Evolutionary conservation across 192 early-diverging fungal genomes (phyloP), one percentile per base, ranked within the genome.

Genomic region (Entomortierella parvispora): DNA sequence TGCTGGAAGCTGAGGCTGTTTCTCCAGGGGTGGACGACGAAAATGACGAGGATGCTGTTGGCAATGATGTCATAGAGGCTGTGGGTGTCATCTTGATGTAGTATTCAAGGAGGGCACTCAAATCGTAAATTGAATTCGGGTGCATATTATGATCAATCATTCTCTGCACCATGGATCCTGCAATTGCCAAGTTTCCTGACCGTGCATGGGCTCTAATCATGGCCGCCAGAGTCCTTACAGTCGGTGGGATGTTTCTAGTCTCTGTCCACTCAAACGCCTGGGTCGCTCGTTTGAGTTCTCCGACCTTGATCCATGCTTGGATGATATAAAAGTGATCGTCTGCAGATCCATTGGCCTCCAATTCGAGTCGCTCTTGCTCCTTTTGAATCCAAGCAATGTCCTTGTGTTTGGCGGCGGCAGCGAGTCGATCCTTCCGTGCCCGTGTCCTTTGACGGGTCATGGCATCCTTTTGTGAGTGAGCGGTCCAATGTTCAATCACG

Each of bases 251-350:
- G 4, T 59, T 31, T 5, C 57, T 62, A 0, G 74, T 31, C 49
- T 77, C 74, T 65, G 68, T 68, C 22, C 62, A 47, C 32, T 77
- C 74, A 54, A 77, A 77, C n/a, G 65, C 66, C 46, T 68, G 31
- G 14, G 74, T 77, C 5, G 74, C 74, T 23, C 74, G 31, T 40
- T 77, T 77, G 40, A 77, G 56, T 42, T 77, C 74, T 0, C 74
- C 66, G 32, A 65, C 68, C n/a, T 68, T 68, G 53, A 77, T 68
- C 65, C 66, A 77, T 6, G 65, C 74, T 18, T 77, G 74, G 25
- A 77, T 77, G 20, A 77, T 46, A 37, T 68, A 77, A 29, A 77
- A 77, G 52, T 77, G 48, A 37, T 77, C 74, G 23, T 68, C 74
- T 9, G 65, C 18, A 2, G 74, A 58, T 1, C 51, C 74, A 18